phyloP scores from a whole-genome alignment of 148 eudicot species.

The Talinum fruticosum region DNA sequence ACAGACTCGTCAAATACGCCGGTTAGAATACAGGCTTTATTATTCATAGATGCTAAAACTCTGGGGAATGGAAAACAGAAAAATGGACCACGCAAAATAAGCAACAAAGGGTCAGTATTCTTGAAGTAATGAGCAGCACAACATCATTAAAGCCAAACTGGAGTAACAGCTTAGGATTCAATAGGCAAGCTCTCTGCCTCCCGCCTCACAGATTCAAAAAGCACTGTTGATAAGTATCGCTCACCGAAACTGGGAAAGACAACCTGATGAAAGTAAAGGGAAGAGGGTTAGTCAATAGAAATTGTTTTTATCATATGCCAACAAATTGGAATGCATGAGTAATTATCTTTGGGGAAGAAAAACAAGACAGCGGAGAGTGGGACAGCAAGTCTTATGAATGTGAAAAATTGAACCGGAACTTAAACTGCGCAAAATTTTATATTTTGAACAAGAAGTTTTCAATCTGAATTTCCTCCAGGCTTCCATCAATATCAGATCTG shows the following conservation, averaged over 20 bases:
- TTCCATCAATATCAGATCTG: too few relatives aligned
- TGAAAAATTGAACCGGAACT: too few relatives aligned
- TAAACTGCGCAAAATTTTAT: too few relatives aligned
- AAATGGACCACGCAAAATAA: not conserved
- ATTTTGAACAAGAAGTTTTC: too few relatives aligned
- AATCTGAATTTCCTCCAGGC: too few relatives aligned
- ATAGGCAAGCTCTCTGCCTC: conserved; percentile 60
- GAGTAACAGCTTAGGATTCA: conserved; percentile 31
- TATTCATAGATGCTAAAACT: not conserved
- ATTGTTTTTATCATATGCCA: too few relatives aligned
- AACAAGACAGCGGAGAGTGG: too few relatives aligned
- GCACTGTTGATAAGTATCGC: conserved; percentile 64
- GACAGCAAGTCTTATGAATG: too few relatives aligned
- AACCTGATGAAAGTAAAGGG: conserved; percentile 30
- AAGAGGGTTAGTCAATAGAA: too few relatives aligned
- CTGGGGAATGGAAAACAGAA: not conserved
- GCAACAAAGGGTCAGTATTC: not conserved
- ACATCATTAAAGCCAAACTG: not conserved
- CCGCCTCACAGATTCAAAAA: conserved; percentile 67
- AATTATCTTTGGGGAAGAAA: too few relatives aligned
- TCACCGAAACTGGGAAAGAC: conserved; percentile 88
- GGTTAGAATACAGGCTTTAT: not conserved
- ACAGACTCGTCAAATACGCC: not conserved
- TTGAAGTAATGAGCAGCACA: not conserved
- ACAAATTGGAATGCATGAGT: too few relatives aligned